Conservation (phyloP, 306 rosid species). For the Vigna unguiculata region DNA sequence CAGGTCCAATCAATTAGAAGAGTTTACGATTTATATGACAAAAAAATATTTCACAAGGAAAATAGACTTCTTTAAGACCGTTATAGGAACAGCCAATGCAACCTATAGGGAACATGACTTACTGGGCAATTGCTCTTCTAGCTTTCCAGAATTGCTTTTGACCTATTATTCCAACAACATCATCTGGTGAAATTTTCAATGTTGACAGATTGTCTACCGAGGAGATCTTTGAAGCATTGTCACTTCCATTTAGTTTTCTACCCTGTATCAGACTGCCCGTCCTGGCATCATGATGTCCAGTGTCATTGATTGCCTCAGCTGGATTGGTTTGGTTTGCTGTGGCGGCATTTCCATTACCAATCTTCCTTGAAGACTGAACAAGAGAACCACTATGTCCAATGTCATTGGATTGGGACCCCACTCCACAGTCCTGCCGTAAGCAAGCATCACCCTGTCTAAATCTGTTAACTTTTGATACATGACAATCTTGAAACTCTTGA, state of each 20-base stretch:
- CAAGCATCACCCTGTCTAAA: constrained; percentile 50
- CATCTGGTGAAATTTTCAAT: constrained; percentile 78
- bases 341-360: constrained; percentile 48
- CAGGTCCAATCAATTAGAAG: constrained; percentile 27
- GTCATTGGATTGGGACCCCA: constrained; percentile 48
- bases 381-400: constrained; percentile 51
- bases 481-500: constrained; percentile 57
- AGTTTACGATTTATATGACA: constrained; percentile 11
- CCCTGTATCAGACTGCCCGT: constrained; percentile 43
- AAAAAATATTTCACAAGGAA: constrained; percentile 34
- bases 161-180: constrained; percentile 85
- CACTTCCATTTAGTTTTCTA: constrained; percentile 64
- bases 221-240: constrained; percentile 72
- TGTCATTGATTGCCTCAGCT: constrained; percentile 50
- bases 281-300: constrained; percentile 51
- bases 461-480: constrained; percentile 50
- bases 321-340: constrained; percentile 50
- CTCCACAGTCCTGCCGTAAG: constrained; percentile 50
- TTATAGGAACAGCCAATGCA: constrained; percentile 39
- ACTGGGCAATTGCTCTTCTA: constrained; percentile 87
- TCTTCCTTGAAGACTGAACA: constrained; percentile 56
- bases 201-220: constrained; percentile 65
- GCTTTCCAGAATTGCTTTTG: constrained; percentile 98
- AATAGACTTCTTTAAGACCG: constrained; percentile 32
- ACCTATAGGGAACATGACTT: constrained; percentile 50